Evolutionary conservation across 192 early-diverging fungal genomes (phyloP), one percentile per base, ranked within the genome.

Genomic region (Lobosporangium transversale): DNA sequence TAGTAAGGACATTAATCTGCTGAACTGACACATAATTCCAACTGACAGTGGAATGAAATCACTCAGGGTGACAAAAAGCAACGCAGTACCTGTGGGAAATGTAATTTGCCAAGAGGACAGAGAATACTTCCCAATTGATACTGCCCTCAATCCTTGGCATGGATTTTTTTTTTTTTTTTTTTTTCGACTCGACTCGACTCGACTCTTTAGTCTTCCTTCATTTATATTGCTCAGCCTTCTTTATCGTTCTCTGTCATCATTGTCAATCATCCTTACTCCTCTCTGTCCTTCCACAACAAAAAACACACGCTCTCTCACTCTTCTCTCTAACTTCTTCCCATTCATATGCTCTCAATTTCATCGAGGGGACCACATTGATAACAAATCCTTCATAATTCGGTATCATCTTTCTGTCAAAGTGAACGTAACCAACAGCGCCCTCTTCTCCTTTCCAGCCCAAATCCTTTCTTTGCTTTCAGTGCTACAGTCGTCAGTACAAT

Each of bases 121-220:
- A n/a, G n/a, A n/a, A n/a, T n/a, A n/a, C n/a, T n/a, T n/a, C n/a
- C n/a, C n/a, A n/a, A n/a, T n/a, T n/a, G 40, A 9, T 12, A 42
- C 17, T 9, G 17, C 17, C 9, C 10, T 17, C 17, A 42, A 12
- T 66, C 32, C 45, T 64, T 67, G 50, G 53, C 29, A 58, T 67
- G 65, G 55, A 52, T 49, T 56, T 66, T 56, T 45, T 48, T 66
- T 30, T 33, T 56, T 55, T 32, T 66, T 31, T 14, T 35, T 33
- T 30, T 32, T 45, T 60, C 31, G 26, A 11, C 20, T 21, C 21
- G 18, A 1, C 36, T 24, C 15, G 9, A 11, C 0, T 53, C 9
- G 1, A 36, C 52, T 26, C 36, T 0, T 24, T 12, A 35, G 9
- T 31, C 10, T 65, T 5, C n/a, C 26, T 20, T 18, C 27, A 32